These are phyloP conservation scores for Apiospora sp. DNA, from an alignment of 2,329 filamentous ascomycete species.

Conservation along the genomic window DNA sequence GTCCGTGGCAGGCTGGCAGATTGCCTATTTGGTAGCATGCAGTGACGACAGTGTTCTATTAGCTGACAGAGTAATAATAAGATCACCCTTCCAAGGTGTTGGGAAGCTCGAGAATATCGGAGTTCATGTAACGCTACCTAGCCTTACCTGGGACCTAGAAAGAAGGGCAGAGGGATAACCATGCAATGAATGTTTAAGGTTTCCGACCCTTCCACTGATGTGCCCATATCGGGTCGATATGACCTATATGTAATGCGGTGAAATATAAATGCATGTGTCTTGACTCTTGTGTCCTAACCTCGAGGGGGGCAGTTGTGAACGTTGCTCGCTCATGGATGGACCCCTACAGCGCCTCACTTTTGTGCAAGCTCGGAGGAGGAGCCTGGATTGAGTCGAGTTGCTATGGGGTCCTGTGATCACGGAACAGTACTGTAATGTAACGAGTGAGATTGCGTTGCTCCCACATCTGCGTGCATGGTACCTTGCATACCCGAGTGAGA, in stretches of 20 bases:
- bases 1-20: slow-evolving; percentile 3
- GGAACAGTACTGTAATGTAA: slow-evolving; percentile 17
- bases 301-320: neutral
- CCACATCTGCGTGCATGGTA: slow-evolving; percentile 12
- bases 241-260: neutral
- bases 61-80: neutral
- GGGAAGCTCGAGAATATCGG: neutral
- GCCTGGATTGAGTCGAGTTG: neutral
- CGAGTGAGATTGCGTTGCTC: slow-evolving; percentile 18
- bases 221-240: neutral
- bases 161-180: neutral
- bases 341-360: neutral
- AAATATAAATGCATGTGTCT: neutral
- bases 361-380: neutral
- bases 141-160: neutral
- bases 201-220: neutral
- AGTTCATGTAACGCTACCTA: neutral
- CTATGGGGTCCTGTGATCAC: slow-evolving; percentile 9
- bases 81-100: neutral
- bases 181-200: slow-evolving; percentile 1
- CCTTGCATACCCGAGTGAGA: slow-evolving; percentile 16
- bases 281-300: neutral
- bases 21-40: slow-evolving; percentile 9
- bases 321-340: neutral
- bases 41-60: neutral